Evolutionary conservation across 805 yeast genomes (phyloP), one percentile per base, ranked within the genome.

Genomic region (Kluyveromyces aestuarii): DNA sequence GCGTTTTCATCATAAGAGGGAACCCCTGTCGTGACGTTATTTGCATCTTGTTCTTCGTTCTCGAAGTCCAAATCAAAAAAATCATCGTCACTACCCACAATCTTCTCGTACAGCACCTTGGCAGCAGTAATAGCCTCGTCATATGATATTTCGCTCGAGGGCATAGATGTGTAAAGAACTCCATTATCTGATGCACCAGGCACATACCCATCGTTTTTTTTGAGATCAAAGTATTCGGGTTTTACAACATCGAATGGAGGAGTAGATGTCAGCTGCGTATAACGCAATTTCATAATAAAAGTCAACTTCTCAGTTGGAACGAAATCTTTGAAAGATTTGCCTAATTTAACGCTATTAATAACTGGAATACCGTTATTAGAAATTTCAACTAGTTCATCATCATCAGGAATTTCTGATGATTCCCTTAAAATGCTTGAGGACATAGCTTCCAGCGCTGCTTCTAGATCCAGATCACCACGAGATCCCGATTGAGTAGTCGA

Each of bases 41-140:
- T 70, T 21, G 66, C 71, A 46, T 68, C 72, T 30, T 72, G 76
- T 41, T 86, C 96, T 18, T 89, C 96, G 64, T 91, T 98, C 67
- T 91, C 97, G 62, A 91, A 91, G 67, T 91, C 98, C 40, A 91
- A 87, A 64, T 88, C 96, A 62, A 91, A 91, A 70, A 93, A 93
- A 67, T 91, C 98, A 58, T 91, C 97, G 62, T 86, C 93, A 1
- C 95, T 79, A 9, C 98, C 98, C 10, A 93, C 95, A 52, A 91
- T 82, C 49, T 76, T 73, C 52, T 79, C 81, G 64, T 87, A 91
- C 40, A 91, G 63, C 18, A 78, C 70, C 61, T 81, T 84, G 7
- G 90, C 88, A 52, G 88, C 93, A 2, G 90, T 81, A 17, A 91
- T 79, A 4, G 87, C 78, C 30, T 96, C 98, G 63, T 91, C 97